A percentile compares a stretch with the other conserved stretches of the same genome.
These are phyloP conservation scores for Penicillium griseofulvum DNA, from an alignment of 2,329 filamentous ascomycete genomes.

Conservation along the genomic window DNA sequence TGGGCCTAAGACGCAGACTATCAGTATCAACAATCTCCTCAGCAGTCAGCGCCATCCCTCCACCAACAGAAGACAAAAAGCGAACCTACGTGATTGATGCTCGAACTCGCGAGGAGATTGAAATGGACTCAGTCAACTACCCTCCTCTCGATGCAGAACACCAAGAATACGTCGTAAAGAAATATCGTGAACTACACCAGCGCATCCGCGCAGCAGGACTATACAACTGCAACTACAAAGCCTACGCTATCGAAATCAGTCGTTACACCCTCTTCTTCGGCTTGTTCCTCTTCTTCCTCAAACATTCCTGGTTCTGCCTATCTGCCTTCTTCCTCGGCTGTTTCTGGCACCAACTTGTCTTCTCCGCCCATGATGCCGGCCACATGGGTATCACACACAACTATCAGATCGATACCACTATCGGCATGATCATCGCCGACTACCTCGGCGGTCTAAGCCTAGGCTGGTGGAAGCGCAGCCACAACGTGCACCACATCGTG, in stretches of 20 bases:
- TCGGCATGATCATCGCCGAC: constrained; percentile 85
- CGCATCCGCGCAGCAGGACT: constrained; percentile 61
- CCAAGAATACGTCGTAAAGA: constrained; percentile 70
- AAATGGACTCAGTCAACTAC: constrained; percentile 72
- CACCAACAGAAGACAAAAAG: constrained; percentile 22
- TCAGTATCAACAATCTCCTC: constrained; percentile 26
- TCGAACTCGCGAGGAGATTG: constrained; percentile 69
- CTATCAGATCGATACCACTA: constrained; percentile 74
- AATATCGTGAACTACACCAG: constrained; percentile 38
- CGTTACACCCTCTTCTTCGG: constrained; percentile 67
- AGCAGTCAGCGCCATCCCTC: constrained; percentile 18
- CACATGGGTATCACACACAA: constrained; percentile 95
- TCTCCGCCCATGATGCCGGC: constrained; percentile 86
- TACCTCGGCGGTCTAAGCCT: constrained; percentile 82
- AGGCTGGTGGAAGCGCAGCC: constrained; percentile 94
- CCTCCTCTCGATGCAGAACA: constrained; percentile 69
- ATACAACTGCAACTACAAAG: constrained; percentile 74
- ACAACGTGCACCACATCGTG: constrained; percentile 94
- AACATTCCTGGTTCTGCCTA: constrained; percentile 60
- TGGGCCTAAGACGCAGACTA: constrained; percentile 33
- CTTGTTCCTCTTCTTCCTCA: constrained; percentile 50
- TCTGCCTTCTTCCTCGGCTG: constrained; percentile 72
- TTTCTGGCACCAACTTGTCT: constrained; percentile 91
- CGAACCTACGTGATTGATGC: constrained; percentile 66
- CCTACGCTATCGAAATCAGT: constrained; percentile 67